Base-by-base conservation (phyloP, 495 filamentous ascomycete genomes). In the Podospora pseudocomata region DNA sequence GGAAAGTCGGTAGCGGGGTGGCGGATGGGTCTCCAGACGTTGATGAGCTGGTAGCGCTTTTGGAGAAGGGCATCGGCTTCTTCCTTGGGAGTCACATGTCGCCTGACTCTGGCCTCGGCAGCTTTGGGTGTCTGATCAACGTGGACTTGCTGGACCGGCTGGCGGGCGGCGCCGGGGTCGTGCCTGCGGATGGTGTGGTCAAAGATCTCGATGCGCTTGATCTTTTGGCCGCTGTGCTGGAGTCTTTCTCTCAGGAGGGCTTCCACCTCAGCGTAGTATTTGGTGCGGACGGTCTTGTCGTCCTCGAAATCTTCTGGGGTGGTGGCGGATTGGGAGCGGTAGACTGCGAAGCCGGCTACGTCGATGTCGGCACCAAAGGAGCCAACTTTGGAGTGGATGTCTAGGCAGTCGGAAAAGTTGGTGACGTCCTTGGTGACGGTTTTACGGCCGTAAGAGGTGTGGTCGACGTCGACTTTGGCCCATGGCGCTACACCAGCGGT, bases 181-280 rank as follows among this genome's bases (percentile, higher is more conserved):
- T 84, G 80, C 20, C 86, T 82, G 3, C 93, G 89, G 79, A 96
- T 90, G 13, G 93, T 96, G 75, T 97, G 92, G 81, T 97, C 93
- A 82, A 97, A 96, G 66, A 97, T 80, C 65, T 91, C 78, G 19
- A 96, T 80, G 57, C 86, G 81, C 34, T 88, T 82, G 23, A 86
- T 60, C 39, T 66, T 70, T 9, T 19, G 32, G 5, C 28, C 82
- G 26, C 86, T 88, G 3, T 88, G 32, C 1, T 39, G 84, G 3
- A 93, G 79, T 56, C 87, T 79, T 5, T 80, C 78, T 4, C 86
- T 79, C 3, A 97, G 72, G 28, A 96, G 79, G 0, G 84, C 73
- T 75, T 92, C 87, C n/a, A 94, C 86, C 67, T 95, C 91, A 16
- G 88, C 86, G 84, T 96, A 97, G 81, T 96, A 97, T 34, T 80